A percentile compares a stretch with the other conserved stretches of the same genome.
phyloP scores from a whole-genome alignment of 306 rosid genomes.

The Myrica gale region DNA sequence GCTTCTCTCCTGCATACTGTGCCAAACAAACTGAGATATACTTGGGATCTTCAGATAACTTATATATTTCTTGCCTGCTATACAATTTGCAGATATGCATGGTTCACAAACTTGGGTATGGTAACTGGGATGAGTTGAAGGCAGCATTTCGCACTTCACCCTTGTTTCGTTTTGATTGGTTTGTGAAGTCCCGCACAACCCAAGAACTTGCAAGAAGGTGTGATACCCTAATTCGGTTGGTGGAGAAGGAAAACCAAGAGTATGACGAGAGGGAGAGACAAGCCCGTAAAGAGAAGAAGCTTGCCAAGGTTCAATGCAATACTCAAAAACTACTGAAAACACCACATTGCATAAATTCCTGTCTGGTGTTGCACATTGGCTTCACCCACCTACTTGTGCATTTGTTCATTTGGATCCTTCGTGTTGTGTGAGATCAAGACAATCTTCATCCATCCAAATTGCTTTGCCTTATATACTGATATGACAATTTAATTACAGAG shows the following conservation, averaged over 20 bases:
- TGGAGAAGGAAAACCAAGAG: slow-evolving; percentile 99
- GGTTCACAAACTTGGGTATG: slow-evolving; percentile 98
- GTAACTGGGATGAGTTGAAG: slow-evolving; percentile 98
- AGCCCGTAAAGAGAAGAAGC: slow-evolving; percentile 98
- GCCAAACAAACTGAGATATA: not conserved
- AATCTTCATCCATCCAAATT: not conserved
- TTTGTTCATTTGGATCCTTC: not conserved
- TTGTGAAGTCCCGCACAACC: slow-evolving; percentile 96
- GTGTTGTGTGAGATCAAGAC: not conserved
- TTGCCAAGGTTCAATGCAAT: slow-evolving; percentile 67
- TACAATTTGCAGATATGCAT: slow-evolving; percentile 70
- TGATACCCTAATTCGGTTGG: slow-evolving; percentile 86
- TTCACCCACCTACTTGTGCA: not conserved
- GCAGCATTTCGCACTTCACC: slow-evolving; percentile 98
- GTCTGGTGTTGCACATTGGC: not conserved
- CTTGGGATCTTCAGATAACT: not conserved
- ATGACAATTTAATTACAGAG: slow-evolving; percentile 44
- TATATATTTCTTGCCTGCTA: not conserved
- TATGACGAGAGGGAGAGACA: slow-evolving; percentile 94
- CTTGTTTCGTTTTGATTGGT: slow-evolving; percentile 98
- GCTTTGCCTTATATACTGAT: not conserved
- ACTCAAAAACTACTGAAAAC: not conserved
- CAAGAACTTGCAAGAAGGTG: slow-evolving; percentile 99
- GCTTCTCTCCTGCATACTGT: no score
- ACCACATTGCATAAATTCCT: not conserved